These are phyloP conservation scores for Glycine tomentella DNA, from an alignment of 306 rosid species.

Conservation along the genomic window DNA sequence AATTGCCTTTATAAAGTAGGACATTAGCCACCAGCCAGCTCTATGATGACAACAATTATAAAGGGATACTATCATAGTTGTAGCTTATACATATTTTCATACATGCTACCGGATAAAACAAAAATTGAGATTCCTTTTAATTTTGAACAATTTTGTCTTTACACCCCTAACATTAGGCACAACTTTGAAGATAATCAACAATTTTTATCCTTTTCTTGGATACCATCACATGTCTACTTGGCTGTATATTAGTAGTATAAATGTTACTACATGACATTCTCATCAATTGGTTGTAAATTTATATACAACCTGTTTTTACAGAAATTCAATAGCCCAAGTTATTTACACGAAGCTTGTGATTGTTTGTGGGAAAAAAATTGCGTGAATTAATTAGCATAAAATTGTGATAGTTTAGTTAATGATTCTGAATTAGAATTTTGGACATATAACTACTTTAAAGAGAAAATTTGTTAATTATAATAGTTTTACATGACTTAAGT, in stretches of 20 bases:
- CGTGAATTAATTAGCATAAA: too few species aligned
- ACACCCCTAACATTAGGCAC: conserved; percentile 1
- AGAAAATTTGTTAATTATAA: too few species aligned
- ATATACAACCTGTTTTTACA: too few species aligned
- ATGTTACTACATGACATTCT: too few species aligned
- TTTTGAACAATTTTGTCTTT: conserved; percentile 4
- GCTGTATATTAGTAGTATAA: not conserved
- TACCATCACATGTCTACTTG: not conserved
- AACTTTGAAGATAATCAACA: conserved; percentile 21
- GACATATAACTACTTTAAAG: too few species aligned
- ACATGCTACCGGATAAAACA: not conserved
- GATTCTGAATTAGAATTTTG: too few species aligned
- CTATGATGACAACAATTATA: conserved; percentile 5
- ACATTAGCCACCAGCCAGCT: conserved; percentile 36
- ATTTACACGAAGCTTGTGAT: too few species aligned
- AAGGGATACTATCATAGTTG: not conserved
- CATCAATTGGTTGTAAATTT: too few species aligned
- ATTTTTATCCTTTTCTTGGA: conserved; percentile 4
- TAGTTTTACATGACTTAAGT: too few species aligned
- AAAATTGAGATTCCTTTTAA: not conserved
- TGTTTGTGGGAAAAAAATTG: too few species aligned
- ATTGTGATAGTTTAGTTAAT: too few species aligned
- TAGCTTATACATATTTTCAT: not conserved
- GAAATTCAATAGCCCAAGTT: too few species aligned
- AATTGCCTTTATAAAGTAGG: conserved; percentile 26